These are phyloP conservation scores for Xylariaceae sp. DNA, from an alignment of 2,329 filamentous ascomycete species.

Conservation along the genomic window DNA sequence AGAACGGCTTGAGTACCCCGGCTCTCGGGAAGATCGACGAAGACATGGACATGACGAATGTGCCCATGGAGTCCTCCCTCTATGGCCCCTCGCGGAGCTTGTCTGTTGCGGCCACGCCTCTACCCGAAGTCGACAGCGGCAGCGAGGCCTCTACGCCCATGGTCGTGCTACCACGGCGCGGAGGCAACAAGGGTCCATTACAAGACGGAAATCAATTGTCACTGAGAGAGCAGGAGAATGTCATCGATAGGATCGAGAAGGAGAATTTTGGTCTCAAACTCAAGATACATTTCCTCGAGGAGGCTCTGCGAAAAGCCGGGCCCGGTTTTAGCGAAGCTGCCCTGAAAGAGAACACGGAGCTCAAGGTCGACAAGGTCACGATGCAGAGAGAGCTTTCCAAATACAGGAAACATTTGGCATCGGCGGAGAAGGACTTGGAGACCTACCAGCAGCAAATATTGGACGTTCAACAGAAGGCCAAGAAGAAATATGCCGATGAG, in stretches of 20 bases:
- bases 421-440: slow-evolving; percentile 81
- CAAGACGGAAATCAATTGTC: slow-evolving; percentile 88
- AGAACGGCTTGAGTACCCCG: slow-evolving; percentile 59
- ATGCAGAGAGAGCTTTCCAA: slow-evolving; percentile 81
- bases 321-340: slow-evolving; percentile 85
- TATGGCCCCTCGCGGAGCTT: slow-evolving; percentile 59
- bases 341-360: slow-evolving; percentile 87
- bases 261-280: slow-evolving; percentile 96
- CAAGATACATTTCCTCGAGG: slow-evolving; percentile 94
- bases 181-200: slow-evolving; percentile 58
- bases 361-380: slow-evolving; percentile 84
- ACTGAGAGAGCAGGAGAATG: slow-evolving; percentile 86
- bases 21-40: slow-evolving; percentile 59
- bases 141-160: slow-evolving; percentile 80
- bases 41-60: slow-evolving; percentile 63
- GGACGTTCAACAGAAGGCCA: slow-evolving; percentile 75
- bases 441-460: slow-evolving; percentile 72
- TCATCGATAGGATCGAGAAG: slow-evolving; percentile 94
- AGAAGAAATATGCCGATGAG: slow-evolving; percentile 66
- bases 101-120: slow-evolving; percentile 60
- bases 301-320: slow-evolving; percentile 77
- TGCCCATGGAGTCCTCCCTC: slow-evolving; percentile 64
- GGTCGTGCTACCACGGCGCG: slow-evolving; percentile 56
- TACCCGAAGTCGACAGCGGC: slow-evolving; percentile 69
- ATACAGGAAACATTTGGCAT: slow-evolving; percentile 75